Evolutionary conservation across 345 rosid genomes (phyloP).

Genomic region (Orychophragmus violaceus): DNA sequence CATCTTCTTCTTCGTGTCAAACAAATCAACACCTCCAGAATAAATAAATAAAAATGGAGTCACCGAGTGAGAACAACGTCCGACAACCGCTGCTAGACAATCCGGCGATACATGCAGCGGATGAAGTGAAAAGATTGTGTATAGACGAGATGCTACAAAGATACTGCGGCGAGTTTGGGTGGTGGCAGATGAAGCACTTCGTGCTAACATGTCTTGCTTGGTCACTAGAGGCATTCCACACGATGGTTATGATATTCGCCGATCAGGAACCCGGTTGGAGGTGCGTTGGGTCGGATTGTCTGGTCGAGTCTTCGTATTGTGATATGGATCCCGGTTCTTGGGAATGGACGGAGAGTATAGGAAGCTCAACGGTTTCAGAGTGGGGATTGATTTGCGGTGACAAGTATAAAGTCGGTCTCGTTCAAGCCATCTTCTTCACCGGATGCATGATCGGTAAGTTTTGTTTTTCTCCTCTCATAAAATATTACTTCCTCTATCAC

Average conservation of each 20-base stretch:
- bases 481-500: too few species aligned
- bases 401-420: slow-evolving; percentile 77
- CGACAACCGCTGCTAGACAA: slow-evolving; percentile 28
- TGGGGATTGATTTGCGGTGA: slow-evolving; percentile 82
- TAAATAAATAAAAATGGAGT: not conserved
- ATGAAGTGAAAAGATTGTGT: slow-evolving; percentile 40
- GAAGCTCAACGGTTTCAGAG: slow-evolving; percentile 75
- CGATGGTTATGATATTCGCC: slow-evolving; percentile 94
- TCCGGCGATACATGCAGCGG: slow-evolving; percentile 19
- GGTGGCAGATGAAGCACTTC: slow-evolving; percentile 84
- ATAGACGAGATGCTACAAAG: slow-evolving; percentile 72
- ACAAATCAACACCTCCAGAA: slow-evolving; percentile 6
- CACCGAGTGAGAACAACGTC: not conserved
- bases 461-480: too few species aligned
- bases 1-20: not conserved
- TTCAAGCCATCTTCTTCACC: slow-evolving; percentile 75
- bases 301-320: slow-evolving; percentile 35
- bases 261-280: slow-evolving; percentile 66
- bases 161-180: slow-evolving; percentile 86
- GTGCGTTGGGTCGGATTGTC: slow-evolving; percentile 45
- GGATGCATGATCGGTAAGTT: slow-evolving; percentile 92
- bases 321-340: slow-evolving; percentile 57
- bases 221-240: slow-evolving; percentile 89
- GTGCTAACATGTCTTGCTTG: slow-evolving; percentile 75
- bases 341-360: slow-evolving; percentile 58